These are phyloP conservation scores for Quercus tomentella DNA, from an alignment of 331 rosid genomes.

Conservation along the genomic window DNA sequence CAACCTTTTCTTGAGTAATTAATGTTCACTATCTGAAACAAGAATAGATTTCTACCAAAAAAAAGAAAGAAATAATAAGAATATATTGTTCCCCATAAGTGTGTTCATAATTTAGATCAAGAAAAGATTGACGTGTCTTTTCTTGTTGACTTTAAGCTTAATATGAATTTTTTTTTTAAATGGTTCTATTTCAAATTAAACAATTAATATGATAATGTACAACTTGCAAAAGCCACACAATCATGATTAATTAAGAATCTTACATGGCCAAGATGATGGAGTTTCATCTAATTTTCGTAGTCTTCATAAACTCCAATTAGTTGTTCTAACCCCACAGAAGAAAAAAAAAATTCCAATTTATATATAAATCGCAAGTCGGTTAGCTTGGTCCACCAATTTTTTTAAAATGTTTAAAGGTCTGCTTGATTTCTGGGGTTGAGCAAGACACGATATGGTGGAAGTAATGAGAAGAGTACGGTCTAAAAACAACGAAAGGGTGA, in stretches of 20 bases:
- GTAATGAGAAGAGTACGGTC: neutral
- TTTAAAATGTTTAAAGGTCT: slow-evolving; percentile 12
- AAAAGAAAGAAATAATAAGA: no score
- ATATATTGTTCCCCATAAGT: no score
- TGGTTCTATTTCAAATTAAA: neutral
- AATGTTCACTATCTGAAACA: neutral
- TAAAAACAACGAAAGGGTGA: neutral
- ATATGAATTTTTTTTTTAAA: no score
- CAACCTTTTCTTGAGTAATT: neutral
- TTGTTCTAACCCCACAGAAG: neutral
- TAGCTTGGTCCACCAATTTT: slow-evolving; percentile 23
- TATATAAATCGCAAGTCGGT: neutral
- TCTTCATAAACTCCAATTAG: neutral
- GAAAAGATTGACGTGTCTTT: neutral
- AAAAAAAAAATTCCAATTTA: neutral
- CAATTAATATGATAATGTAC: neutral
- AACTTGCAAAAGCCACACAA: neutral
- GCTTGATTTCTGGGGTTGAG: slow-evolving; percentile 19
- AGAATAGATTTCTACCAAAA: no score
- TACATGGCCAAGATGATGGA: neutral
- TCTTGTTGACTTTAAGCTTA: no score
- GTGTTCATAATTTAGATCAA: neutral
- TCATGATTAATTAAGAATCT: neutral
- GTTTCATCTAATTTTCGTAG: neutral
- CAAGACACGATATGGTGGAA: neutral